Conservation (phyloP, 1,139 yeast genomes). For the Suhomyces terraborum region DNA sequence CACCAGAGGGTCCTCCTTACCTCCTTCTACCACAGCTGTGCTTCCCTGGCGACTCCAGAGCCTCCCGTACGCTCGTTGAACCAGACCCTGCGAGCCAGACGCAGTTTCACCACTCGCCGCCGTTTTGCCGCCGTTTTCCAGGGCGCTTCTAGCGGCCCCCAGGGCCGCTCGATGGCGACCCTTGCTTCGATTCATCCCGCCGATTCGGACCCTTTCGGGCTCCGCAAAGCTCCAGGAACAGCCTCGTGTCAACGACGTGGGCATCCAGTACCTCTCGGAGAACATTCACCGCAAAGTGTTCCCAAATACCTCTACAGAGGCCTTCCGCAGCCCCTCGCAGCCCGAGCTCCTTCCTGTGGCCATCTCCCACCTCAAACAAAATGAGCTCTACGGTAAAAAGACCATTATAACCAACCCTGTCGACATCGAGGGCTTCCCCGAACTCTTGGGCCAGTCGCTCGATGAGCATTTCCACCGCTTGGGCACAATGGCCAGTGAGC, state of each 20-base stretch:
- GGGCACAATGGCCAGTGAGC: constrained; percentile 61
- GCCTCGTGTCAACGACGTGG: constrained; percentile 64
- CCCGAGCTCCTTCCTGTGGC: constrained; percentile 56
- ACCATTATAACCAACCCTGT: constrained; percentile 70
- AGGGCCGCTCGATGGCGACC: neutral
- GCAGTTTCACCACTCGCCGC: too few relatives aligned
- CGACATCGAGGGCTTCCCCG: constrained; percentile 60
- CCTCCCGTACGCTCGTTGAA: too few relatives aligned
- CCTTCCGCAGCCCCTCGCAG: constrained; percentile 29
- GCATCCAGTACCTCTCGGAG: constrained; percentile 66
- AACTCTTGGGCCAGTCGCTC: constrained; percentile 63
- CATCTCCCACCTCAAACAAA: constrained; percentile 57
- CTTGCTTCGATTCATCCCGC: neutral
- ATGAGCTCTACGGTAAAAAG: constrained; percentile 75
- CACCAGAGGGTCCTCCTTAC: too few relatives aligned
- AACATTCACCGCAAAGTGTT: constrained; percentile 63
- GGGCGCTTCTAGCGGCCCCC: constrained; percentile 1
- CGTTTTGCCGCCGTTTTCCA: neutral
- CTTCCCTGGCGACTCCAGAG: too few relatives aligned
- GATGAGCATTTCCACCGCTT: constrained; percentile 85
- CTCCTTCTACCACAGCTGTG: too few relatives aligned
- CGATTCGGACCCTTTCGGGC: neutral
- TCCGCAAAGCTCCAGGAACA: constrained; percentile 23
- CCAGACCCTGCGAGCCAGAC: too few relatives aligned
- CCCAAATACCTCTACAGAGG: constrained; percentile 37